Conservation (phyloP, 495 filamentous ascomycete species). For the Hypoxylon rickii region DNA sequence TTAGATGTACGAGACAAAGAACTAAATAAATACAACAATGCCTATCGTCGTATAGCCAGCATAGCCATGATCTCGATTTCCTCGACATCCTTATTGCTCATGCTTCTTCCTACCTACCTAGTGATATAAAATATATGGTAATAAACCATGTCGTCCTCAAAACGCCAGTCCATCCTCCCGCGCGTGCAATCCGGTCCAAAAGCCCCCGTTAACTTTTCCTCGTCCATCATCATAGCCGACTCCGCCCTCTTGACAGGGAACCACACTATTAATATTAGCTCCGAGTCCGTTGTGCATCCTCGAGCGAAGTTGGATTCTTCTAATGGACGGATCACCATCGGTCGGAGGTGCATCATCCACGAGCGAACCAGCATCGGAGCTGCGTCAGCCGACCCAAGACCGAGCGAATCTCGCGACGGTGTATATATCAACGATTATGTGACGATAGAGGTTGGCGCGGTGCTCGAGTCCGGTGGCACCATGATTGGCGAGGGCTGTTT, state of each 20-base stretch:
- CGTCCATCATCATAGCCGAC: slow-evolving; percentile 74
- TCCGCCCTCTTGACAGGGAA: slow-evolving; percentile 73
- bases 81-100: slow-evolving; percentile 1
- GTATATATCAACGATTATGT: slow-evolving; percentile 62
- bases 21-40: background rate
- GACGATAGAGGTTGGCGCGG: slow-evolving; percentile 62
- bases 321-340: slow-evolving; percentile 72
- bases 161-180: slow-evolving; percentile 57
- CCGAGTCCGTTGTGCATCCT: slow-evolving; percentile 81
- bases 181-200: slow-evolving; percentile 53
- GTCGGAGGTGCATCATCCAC: slow-evolving; percentile 73
- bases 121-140: background rate
- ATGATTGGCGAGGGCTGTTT: slow-evolving; percentile 64
- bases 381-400: slow-evolving; percentile 40
- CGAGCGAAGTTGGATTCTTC: slow-evolving; percentile 71
- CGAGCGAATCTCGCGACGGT: slow-evolving; percentile 37
- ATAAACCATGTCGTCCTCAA: slow-evolving; percentile 45
- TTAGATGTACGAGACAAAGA: no score
- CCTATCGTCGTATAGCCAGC: background rate
- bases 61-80: slow-evolving; percentile 12
- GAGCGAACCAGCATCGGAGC: slow-evolving; percentile 70
- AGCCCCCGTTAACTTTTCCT: slow-evolving; percentile 72
- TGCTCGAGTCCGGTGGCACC: slow-evolving; percentile 63
- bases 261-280: slow-evolving; percentile 70
- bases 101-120: background rate